Evolutionary conservation across 148 eudicot species (phyloP).

Genomic region (Rhododendron ovatum): DNA sequence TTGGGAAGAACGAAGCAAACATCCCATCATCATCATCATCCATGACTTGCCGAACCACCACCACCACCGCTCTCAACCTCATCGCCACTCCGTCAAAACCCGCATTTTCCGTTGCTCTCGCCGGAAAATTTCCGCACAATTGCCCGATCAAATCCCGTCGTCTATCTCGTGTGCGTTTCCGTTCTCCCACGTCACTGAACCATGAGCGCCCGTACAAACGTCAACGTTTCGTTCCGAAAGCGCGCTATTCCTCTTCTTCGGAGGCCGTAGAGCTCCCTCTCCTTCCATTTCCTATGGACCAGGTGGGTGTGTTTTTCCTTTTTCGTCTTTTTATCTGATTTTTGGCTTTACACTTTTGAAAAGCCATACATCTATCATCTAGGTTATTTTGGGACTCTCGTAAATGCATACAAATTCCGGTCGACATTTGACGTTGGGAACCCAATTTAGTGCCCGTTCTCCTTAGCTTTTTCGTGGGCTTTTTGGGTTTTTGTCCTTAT

Average conservation of each 20-base stretch:
- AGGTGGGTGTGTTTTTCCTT: neutral
- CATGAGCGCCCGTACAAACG: neutral
- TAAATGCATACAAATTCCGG: neutral
- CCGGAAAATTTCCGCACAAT: neutral
- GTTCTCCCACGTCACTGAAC: neutral
- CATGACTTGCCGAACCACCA: neutral
- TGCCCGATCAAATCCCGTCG: neutral
- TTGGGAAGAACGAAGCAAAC: neutral
- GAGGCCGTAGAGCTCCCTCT: neutral
- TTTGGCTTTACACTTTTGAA: neutral
- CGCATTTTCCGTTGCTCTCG: neutral
- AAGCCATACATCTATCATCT: neutral
- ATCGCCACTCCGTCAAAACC: neutral
- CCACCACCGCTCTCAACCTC: neutral
- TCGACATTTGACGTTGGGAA: neutral
- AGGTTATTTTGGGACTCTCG: neutral
- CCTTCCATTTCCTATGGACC: constrained; percentile 1
- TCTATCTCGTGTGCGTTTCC: neutral
- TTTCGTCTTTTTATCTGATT: neutral
- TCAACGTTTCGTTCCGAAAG: neutral
- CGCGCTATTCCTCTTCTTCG: neutral
- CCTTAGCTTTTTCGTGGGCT: too few relatives aligned
- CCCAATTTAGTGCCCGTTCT: too few relatives aligned
- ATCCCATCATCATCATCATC: neutral
- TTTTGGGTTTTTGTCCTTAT: too few relatives aligned